A percentile compares a stretch with the other conserved stretches of the same genome.
Evolutionary conservation across 2,329 filamentous ascomycete genomes (phyloP).

Genomic region (Monosporascus sp.): DNA sequence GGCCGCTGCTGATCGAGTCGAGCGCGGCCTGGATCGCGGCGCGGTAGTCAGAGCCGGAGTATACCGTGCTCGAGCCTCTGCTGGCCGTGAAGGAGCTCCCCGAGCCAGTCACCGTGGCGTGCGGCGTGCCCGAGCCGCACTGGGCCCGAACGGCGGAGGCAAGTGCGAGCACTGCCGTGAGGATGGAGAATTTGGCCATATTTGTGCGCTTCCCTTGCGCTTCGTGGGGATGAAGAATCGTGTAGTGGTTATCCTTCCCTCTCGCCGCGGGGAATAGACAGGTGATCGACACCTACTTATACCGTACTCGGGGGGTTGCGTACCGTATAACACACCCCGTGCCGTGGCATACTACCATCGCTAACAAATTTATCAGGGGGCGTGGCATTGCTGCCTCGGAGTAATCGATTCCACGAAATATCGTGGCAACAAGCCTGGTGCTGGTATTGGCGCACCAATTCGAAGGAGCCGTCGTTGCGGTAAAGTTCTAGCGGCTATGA

Average conservation of each 20-base stretch:
- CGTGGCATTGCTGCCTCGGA: not conserved
- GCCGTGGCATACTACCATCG: not conserved
- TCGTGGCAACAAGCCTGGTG: not conserved
- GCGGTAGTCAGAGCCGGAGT: slow-evolving; percentile 49
- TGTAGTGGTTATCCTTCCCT: not conserved
- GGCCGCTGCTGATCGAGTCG: slow-evolving; percentile 45
- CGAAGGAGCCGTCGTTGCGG: not conserved
- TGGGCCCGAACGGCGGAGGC: slow-evolving; percentile 30
- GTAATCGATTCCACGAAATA: not conserved
- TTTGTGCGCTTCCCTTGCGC: not conserved
- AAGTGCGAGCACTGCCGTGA: slow-evolving; percentile 38
- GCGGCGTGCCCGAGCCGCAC: slow-evolving; percentile 18
- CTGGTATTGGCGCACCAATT: not conserved
- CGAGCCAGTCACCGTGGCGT: slow-evolving; percentile 18
- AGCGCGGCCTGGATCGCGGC: slow-evolving; percentile 50
- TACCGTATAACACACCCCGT: no score
- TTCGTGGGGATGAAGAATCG: not conserved
- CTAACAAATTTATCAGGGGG: not conserved
- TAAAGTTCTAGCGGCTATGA: not conserved
- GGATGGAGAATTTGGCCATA: slow-evolving; percentile 20
- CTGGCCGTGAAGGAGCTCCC: slow-evolving; percentile 17
- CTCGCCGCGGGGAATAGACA: not conserved
- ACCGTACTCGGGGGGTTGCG: not conserved
- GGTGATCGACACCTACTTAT: not conserved
- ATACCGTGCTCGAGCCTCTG: slow-evolving; percentile 39